A percentile compares a stretch with the other conserved stretches of the same genome.
phyloP scores from a whole-genome alignment of 306 rosid genomes.

The Lathyrus sativus region DNA sequence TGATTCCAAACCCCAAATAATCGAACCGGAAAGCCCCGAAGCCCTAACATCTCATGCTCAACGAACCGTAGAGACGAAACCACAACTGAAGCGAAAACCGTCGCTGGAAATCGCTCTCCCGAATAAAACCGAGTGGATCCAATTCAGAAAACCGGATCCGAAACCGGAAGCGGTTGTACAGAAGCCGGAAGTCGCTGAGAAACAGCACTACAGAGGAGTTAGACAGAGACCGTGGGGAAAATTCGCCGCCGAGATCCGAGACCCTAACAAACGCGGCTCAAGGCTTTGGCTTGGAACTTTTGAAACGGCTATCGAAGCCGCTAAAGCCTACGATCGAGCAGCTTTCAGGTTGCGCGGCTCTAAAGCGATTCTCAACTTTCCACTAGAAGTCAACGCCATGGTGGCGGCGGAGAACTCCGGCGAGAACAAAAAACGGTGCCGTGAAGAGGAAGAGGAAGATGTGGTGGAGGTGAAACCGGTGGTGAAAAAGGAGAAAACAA shows the following conservation, averaged over 20 bases:
- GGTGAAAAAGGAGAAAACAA: conserved; percentile 57
- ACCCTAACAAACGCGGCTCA: conserved; percentile 74
- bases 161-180: neutral
- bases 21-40: conserved; percentile 43
- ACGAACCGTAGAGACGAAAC: conserved; percentile 1
- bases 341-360: conserved; percentile 83
- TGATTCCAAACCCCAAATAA: conserved; percentile 44
- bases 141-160: conserved; percentile 42
- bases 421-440: conserved; percentile 48
- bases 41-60: neutral
- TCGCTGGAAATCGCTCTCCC: conserved; percentile 67
- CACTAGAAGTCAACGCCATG: conserved; percentile 46
- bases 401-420: neutral
- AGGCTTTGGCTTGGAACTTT: conserved; percentile 88
- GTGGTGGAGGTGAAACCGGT: conserved; percentile 27
- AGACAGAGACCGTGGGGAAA: conserved; percentile 89
- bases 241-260: conserved; percentile 86
- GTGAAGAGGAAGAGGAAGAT: conserved; percentile 41
- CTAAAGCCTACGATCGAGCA: conserved; percentile 79
- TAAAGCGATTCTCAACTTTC: conserved; percentile 82
- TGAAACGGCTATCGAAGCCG: conserved; percentile 81
- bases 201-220: conserved; percentile 69
- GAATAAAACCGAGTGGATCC: conserved; percentile 66
- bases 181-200: conserved; percentile 5
- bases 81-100: conserved; percentile 48